A percentile compares a stretch with the other conserved stretches of the same genome.
Evolutionary conservation across 208 protist genomes (phyloP).

Genomic region (Eutreptiella sp.): DNA sequence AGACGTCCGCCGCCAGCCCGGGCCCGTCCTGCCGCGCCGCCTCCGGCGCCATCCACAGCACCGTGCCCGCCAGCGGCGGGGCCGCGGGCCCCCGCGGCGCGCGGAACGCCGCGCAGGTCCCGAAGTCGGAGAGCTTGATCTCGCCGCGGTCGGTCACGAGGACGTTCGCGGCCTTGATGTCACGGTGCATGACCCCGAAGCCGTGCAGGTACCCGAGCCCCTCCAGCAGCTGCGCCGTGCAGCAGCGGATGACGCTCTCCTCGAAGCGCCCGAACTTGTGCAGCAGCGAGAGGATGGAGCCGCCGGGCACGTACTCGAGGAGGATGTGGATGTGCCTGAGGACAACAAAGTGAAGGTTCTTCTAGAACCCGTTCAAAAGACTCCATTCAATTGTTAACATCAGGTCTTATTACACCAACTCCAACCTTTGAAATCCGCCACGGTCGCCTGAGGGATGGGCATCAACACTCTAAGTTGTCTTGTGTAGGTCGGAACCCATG

Average conservation of each 20-base stretch:
- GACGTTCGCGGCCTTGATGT: slow-evolving; percentile 24
- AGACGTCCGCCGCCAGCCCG: slow-evolving; percentile 55
- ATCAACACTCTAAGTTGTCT: too few relatives aligned
- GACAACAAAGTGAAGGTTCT: too few relatives aligned
- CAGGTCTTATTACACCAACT: too few relatives aligned
- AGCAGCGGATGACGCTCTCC: slow-evolving; percentile 58
- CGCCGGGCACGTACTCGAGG: slow-evolving; percentile 83
- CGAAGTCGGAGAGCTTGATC: slow-evolving; percentile 28
- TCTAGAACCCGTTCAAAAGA: too few relatives aligned
- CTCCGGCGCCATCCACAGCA: slow-evolving; percentile 74
- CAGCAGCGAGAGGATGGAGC: slow-evolving; percentile 65
- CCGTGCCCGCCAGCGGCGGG: slow-evolving; percentile 48
- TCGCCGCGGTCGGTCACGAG: slow-evolving; percentile 10
- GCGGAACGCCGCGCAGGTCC: too few relatives aligned
- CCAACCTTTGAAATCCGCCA: too few relatives aligned
- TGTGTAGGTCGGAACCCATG: too few relatives aligned
- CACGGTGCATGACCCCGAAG: slow-evolving; percentile 8
- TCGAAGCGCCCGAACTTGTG: slow-evolving; percentile 76
- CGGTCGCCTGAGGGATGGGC: too few relatives aligned
- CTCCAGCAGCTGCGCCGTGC: slow-evolving; percentile 17
- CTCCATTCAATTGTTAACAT: too few relatives aligned
- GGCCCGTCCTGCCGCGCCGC: slow-evolving; percentile 44
- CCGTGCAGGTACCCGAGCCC: neutral
- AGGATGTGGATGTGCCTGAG: slow-evolving; percentile 63
- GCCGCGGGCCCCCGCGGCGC: too few relatives aligned